Conservation (phyloP, 371 early-diverging fungal species). For the Blakeslea trispora region DNA sequence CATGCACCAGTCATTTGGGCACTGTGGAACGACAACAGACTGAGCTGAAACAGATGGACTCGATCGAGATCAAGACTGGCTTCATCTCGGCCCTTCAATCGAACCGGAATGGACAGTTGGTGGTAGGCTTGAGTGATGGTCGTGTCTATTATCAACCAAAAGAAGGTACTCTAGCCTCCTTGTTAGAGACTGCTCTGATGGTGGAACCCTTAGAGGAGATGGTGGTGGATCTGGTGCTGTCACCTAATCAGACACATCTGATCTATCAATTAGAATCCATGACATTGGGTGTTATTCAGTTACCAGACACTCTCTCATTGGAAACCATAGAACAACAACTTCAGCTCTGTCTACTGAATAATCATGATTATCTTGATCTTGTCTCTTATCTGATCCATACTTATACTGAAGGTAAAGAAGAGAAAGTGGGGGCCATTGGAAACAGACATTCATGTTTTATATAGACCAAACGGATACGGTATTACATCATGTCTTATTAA, state of each 20-base stretch:
- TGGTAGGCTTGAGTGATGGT: constrained; percentile 47
- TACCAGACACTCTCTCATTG: not conserved
- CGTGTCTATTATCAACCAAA: constrained; percentile 32
- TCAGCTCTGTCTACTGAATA: constrained; percentile 35
- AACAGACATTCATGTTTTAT: not conserved
- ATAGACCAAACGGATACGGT: constrained; percentile 26
- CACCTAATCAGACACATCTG: constrained; percentile 46
- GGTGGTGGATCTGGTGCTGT: constrained; percentile 31
- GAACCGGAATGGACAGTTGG: constrained; percentile 19
- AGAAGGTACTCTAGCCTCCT: constrained; percentile 1
- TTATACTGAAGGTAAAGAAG: not conserved
- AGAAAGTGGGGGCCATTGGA: not conserved
- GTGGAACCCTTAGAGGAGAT: constrained; percentile 26
- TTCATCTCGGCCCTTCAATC: constrained; percentile 35
- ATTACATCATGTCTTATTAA: constrained; percentile 19
- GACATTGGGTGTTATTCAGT: constrained; percentile 28
- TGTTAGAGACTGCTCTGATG: constrained; percentile 25
- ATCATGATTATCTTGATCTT: constrained; percentile 37
- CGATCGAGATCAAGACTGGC: constrained; percentile 18
- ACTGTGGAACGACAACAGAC: constrained; percentile 2
- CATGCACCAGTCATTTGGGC: constrained; percentile 16
- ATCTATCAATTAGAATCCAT: constrained; percentile 35
- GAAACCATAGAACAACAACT: constrained; percentile 10
- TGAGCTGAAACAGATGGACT: too few relatives aligned
- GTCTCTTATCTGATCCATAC: constrained; percentile 39